phyloP scores from a whole-genome alignment of 768 basidiomycete species.

The Phaeotremella fagi region DNA sequence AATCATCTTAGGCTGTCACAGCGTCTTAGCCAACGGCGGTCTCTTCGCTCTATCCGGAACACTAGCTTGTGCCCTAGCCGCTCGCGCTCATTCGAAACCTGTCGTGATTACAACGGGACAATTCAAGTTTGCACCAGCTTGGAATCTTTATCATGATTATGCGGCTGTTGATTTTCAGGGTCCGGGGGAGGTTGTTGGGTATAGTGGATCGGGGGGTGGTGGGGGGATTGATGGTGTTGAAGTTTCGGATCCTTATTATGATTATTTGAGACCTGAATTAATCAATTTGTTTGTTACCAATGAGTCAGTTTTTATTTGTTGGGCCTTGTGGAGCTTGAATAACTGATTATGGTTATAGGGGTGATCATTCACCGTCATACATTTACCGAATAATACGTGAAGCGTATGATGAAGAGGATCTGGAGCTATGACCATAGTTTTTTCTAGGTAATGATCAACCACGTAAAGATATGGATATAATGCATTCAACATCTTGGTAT shows the following conservation, averaged over 20 bases:
- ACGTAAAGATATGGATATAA: neutral
- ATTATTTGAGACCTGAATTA: constrained; percentile 87
- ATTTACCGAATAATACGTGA: constrained; percentile 81
- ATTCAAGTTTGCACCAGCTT: constrained; percentile 86
- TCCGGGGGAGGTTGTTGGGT: constrained; percentile 52
- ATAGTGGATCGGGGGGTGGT: constrained; percentile 57
- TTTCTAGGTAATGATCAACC: too few relatives aligned
- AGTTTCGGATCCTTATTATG: constrained; percentile 92
- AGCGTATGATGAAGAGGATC: constrained; percentile 91
- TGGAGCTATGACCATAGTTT: constrained; percentile 58
- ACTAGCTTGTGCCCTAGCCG: constrained; percentile 76
- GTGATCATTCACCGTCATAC: constrained; percentile 92
- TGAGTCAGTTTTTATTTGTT: constrained; percentile 61
- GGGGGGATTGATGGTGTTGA: constrained; percentile 78
- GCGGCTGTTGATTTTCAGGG: constrained; percentile 45
- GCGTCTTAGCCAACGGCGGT: constrained; percentile 94
- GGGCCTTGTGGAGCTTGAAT: neutral
- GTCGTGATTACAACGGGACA: constrained; percentile 92
- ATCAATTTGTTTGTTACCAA: constrained; percentile 94
- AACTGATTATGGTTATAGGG: constrained; percentile 53
- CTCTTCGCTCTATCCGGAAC: constrained; percentile 87
- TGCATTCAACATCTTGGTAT: neutral
- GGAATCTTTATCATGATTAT: constrained; percentile 48
- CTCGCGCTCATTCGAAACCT: constrained; percentile 81
- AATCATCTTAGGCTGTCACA: constrained; percentile 87